Conservation (phyloP, 805 yeast genomes). For the Nematodospora valgi region DNA sequence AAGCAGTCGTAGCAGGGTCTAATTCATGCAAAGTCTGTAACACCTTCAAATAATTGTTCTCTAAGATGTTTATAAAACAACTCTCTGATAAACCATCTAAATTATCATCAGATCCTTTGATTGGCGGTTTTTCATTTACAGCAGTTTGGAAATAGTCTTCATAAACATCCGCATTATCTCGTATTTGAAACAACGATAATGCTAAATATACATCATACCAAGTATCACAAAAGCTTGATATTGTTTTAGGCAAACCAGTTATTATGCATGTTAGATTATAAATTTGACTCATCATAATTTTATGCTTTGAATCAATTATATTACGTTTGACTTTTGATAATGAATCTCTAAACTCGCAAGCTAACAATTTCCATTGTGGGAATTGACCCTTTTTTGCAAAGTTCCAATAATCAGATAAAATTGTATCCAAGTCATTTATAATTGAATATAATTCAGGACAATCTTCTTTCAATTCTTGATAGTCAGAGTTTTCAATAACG, state of each 20-base stretch:
- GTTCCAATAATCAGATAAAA: slow-evolving; percentile 39
- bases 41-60: slow-evolving; percentile 54
- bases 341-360: slow-evolving; percentile 49
- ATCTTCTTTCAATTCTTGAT: slow-evolving; percentile 30
- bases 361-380: slow-evolving; percentile 47
- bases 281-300: slow-evolving; percentile 32
- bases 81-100: slow-evolving; percentile 29
- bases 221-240: slow-evolving; percentile 46
- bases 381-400: slow-evolving; percentile 41
- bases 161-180: slow-evolving; percentile 40
- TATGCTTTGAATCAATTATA: slow-evolving; percentile 21
- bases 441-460: slow-evolving; percentile 31
- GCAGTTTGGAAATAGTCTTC: slow-evolving; percentile 32
- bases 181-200: slow-evolving; percentile 54
- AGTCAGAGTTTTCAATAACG: slow-evolving; percentile 44
- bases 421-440: slow-evolving; percentile 37
- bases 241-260: slow-evolving; percentile 49
- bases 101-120: slow-evolving; percentile 22
- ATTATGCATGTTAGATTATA: slow-evolving; percentile 41
- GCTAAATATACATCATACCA: slow-evolving; percentile 71
- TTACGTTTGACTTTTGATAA: slow-evolving; percentile 22
- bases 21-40: slow-evolving; percentile 56
- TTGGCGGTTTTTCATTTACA: slow-evolving; percentile 28
- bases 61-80: slow-evolving; percentile 53
- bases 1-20: slow-evolving; percentile 63